phyloP scores from a whole-genome alignment of 805 yeast genomes.

The Yamadazyma takamatsuzukensis region DNA sequence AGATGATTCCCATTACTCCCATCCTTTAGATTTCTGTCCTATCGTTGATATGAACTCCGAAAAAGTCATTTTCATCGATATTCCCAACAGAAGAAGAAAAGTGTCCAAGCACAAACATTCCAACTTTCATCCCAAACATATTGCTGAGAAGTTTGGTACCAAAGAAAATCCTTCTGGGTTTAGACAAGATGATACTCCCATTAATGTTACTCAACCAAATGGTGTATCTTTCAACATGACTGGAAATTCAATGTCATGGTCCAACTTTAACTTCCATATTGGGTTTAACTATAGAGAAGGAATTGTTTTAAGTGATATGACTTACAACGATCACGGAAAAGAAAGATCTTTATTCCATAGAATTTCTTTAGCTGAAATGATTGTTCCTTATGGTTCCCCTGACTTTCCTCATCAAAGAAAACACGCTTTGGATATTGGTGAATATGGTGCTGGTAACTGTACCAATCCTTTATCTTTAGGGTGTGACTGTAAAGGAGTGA shows the following conservation, averaged over 20 bases:
- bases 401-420: slow-evolving; percentile 79
- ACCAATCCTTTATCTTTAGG: slow-evolving; percentile 76
- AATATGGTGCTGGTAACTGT: slow-evolving; percentile 84
- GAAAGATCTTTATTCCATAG: slow-evolving; percentile 75
- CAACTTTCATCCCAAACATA: slow-evolving; percentile 64
- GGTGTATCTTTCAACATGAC: slow-evolving; percentile 75
- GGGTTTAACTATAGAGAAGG: slow-evolving; percentile 88
- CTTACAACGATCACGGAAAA: slow-evolving; percentile 72
- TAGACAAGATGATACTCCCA: slow-evolving; percentile 64
- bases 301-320: slow-evolving; percentile 69
- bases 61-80: slow-evolving; percentile 70
- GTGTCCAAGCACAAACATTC: slow-evolving; percentile 65
- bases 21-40: slow-evolving; percentile 80
- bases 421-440: slow-evolving; percentile 85
- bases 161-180: slow-evolving; percentile 43
- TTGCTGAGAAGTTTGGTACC: slow-evolving; percentile 57
- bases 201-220: slow-evolving; percentile 72
- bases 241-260: slow-evolving; percentile 72
- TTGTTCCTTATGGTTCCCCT: slow-evolving; percentile 81
- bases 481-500: slow-evolving; percentile 84
- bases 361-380: slow-evolving; percentile 75
- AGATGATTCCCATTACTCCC: slow-evolving; percentile 73
- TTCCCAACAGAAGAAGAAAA: slow-evolving; percentile 72
- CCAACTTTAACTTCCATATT: slow-evolving; percentile 71
- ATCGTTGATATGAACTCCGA: slow-evolving; percentile 70